Base-by-base conservation (phyloP, 495 filamentous ascomycete genomes). In the Penicillium roqueforti region DNA sequence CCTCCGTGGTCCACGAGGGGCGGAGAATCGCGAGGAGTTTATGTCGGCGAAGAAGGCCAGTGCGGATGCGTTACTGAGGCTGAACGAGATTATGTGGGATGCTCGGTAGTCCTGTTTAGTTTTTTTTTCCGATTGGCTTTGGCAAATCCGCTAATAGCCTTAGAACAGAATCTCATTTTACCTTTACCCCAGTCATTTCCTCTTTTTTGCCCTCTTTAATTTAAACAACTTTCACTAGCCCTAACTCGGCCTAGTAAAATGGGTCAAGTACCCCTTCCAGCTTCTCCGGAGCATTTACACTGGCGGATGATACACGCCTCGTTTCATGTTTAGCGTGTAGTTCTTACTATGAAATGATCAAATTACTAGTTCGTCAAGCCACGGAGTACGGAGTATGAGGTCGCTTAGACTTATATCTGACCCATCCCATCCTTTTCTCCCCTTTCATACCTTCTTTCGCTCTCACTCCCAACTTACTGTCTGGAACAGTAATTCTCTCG, bases 21-120 rank as follows among this genome's bases (percentile, higher is more conserved):
- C 83, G 56, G 80, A 84, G 41, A 83, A 86, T 62, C 76, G 90
- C 47, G 90, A 92, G 43, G 82, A 88, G 20, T 84, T 82, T 14
- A 79, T 87, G 58, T 77, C 82, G 41, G 87, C 87, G 36, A 87
- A 83, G 78, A 80, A 88, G 65, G 80, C 80, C 55, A 79, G 90
- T 75, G 84, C 83, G n/a, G 88, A 91, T 68, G 83, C 84, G 61
- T 63, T 91, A 59, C 63, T 91, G 59, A 78, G 80, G 54, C 70
- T 95, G 69, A 91, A 86, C 58, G 90, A 95, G 76, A 75, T 85
- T 58, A 83, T 91, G 83, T 92, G 88, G 88, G 76, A 81, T 67
- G 70, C 71, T 19, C 71, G 64, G 46, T 77, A 68, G 64, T 7
- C 23, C 22, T 43, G 40, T 16, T n/a, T 22, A n/a, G n/a, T 13